Evolutionary conservation across 176 grass and related monocot genomes (phyloP), one percentile per base, ranked within the genome.

Genomic region (Oryza meridionalis): DNA sequence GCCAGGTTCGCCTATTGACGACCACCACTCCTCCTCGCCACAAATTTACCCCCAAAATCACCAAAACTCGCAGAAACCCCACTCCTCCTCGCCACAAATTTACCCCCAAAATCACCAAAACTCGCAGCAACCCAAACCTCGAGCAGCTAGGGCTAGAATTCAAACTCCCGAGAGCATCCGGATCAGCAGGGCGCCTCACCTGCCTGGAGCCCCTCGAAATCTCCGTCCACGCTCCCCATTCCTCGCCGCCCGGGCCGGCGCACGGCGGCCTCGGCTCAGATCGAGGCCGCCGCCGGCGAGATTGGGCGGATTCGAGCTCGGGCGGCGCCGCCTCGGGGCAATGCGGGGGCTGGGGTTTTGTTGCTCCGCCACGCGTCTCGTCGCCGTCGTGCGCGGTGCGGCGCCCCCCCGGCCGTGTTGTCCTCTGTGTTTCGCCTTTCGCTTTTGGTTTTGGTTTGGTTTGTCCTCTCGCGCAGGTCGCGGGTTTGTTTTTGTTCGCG

Each of bases 201-300:
- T 80, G 61, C 86, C 16, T 85, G 82, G 87, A 85, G 78, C 85
- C 80, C 93, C 45, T 89, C 77, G 63, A 81, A 29, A 24, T 87
- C 93, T 62, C 75, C 89, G 74, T 96, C 83, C 26, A 93, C 81
- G 89, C 90, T 93, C 86, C 90, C 90, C 93, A 96, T 96, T 68
- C 50, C 85, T 44, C 8, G 46, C 49, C 43, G 16, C 59, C 86
- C 58, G 86, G 32, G 0, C 63, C n/a, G 27, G 25, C 53, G 53
- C 76, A 42, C 7, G 40, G 21, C 24, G 51, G 82, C 31, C 64
- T 31, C 33, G 55, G 45, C 59, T 11, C 61, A 75, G 88, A 86
- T 90, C 84, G 79, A 83, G 69, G 19, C 37, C 59, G 84, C 21
- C 74, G 38, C 0, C 68, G 68, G 69, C 68, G 46, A 61, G 68